Conservation (phyloP, 1,284 basidiomycete species). For the Mycena citricolor region DNA sequence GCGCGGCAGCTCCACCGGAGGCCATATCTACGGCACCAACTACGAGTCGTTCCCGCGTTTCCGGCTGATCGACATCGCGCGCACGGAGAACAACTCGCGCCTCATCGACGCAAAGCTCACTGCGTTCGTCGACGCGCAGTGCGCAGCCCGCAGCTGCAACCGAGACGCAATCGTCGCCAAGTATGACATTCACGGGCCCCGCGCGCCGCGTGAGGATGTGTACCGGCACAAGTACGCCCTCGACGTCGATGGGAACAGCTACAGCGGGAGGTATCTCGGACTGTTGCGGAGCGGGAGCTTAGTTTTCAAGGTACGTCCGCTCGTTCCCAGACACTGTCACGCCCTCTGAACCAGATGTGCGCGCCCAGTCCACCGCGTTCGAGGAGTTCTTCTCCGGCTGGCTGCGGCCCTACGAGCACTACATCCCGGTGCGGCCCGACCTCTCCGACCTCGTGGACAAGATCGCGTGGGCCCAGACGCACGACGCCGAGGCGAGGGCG, state of each 20-base stretch:
- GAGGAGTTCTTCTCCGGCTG: slow-evolving; percentile 6
- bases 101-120: slow-evolving; percentile 5
- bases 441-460: slow-evolving; percentile 3
- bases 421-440: slow-evolving; percentile 5
- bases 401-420: slow-evolving; percentile 7
- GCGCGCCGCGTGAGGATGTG: background rate
- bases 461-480: background rate
- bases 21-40: slow-evolving; percentile 10
- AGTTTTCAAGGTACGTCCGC: slow-evolving; percentile 11
- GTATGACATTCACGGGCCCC: background rate
- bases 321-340: background rate
- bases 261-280: slow-evolving; percentile 1
- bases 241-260: slow-evolving; percentile 8
- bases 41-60: slow-evolving; percentile 10
- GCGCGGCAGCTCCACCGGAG: slow-evolving; percentile 11
- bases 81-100: background rate
- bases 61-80: slow-evolving; percentile 5
- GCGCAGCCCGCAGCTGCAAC: slow-evolving; percentile 1
- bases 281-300: slow-evolving; percentile 1
- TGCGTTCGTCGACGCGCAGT: background rate
- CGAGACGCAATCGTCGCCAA: background rate
- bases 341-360: background rate
- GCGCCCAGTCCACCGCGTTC: background rate
- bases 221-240: slow-evolving; percentile 4
- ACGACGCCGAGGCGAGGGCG: slow-evolving; percentile 4